These are phyloP conservation scores for Coemansia sp. DNA, from an alignment of 192 early-diverging fungal genomes.

Conservation along the genomic window DNA sequence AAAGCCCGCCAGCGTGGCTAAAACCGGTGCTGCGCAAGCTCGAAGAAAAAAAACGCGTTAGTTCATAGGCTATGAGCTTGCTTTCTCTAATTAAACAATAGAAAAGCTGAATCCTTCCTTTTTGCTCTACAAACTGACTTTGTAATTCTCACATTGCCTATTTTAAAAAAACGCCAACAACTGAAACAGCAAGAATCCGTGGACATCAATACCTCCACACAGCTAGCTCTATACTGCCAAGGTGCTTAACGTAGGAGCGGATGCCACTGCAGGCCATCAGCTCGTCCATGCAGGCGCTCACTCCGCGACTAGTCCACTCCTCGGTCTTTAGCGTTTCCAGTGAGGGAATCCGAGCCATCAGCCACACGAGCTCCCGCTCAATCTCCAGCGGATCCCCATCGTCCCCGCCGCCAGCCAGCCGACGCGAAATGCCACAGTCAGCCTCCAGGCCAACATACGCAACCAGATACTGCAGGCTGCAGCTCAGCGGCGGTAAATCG, in stretches of 20 bases:
- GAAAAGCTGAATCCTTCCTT: too few relatives aligned
- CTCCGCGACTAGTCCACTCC: slow-evolving; percentile 20
- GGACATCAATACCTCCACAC: slow-evolving; percentile 27
- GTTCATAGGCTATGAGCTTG: too few relatives aligned
- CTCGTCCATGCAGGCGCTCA: slow-evolving; percentile 19
- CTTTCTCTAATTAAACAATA: too few relatives aligned
- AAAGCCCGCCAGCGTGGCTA: too few relatives aligned
- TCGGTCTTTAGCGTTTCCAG: slow-evolving; percentile 23
- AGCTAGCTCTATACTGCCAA: slow-evolving; percentile 8
- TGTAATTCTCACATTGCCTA: too few relatives aligned
- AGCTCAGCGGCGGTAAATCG: slow-evolving; percentile 26
- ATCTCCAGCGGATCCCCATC: slow-evolving; percentile 14
- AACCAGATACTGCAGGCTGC: slow-evolving; percentile 18
- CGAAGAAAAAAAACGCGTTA: too few relatives aligned
- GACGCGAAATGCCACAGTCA: not conserved
- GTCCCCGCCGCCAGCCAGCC: not conserved
- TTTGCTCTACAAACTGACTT: too few relatives aligned
- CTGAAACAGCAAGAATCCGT: too few relatives aligned
- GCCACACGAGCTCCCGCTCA: slow-evolving; percentile 34
- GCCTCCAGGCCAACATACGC: slow-evolving; percentile 22
- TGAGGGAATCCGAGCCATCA: slow-evolving; percentile 33
- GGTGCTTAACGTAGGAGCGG: slow-evolving; percentile 9
- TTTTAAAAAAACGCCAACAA: too few relatives aligned
- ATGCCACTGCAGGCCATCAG: slow-evolving; percentile 8
- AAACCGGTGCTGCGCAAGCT: too few relatives aligned